A percentile compares a stretch with the other conserved stretches of the same genome.
phyloP scores from a whole-genome alignment of 306 rosid species.

The Trifolium subterraneum region DNA sequence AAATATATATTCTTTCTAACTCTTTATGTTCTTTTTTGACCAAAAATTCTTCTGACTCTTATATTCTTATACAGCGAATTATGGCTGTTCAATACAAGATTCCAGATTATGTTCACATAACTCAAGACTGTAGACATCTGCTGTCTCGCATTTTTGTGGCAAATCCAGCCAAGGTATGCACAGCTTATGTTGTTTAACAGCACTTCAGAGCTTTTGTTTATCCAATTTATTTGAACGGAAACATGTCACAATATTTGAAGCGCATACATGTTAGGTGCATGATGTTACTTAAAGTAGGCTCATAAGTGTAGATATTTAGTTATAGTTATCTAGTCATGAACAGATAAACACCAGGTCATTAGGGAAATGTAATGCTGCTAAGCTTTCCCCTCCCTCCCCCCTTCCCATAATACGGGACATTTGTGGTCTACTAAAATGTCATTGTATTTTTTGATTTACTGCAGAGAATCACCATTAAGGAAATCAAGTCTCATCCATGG shows the following conservation, averaged over 20 bases:
- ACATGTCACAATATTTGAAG: not conserved
- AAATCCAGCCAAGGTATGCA: slow-evolving; percentile 67
- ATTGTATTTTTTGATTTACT: slow-evolving; percentile 42
- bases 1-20: slow-evolving; percentile 24
- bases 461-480: slow-evolving; percentile 81
- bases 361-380: too few relatives aligned
- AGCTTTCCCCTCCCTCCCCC: too few relatives aligned
- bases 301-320: slow-evolving; percentile 20
- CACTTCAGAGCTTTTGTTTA: slow-evolving; percentile 8
- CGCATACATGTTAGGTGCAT: slow-evolving; percentile 8
- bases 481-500: slow-evolving; percentile 85
- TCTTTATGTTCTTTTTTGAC: slow-evolving; percentile 17
- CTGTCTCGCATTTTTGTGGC: slow-evolving; percentile 83
- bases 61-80: slow-evolving; percentile 64
- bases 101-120: slow-evolving; percentile 87
- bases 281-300: slow-evolving; percentile 33
- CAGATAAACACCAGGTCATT: too few relatives aligned
- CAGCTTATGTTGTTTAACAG: slow-evolving; percentile 12
- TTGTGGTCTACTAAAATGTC: slow-evolving; percentile 28
- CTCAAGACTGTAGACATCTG: slow-evolving; percentile 82
- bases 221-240: not conserved
- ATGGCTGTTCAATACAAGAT: slow-evolving; percentile 89
- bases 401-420: not conserved
- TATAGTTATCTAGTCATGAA: too few relatives aligned
- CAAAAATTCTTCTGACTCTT: not conserved